phyloP scores from a whole-genome alignment of 345 rosid genomes.

The Murraya koenigii region DNA sequence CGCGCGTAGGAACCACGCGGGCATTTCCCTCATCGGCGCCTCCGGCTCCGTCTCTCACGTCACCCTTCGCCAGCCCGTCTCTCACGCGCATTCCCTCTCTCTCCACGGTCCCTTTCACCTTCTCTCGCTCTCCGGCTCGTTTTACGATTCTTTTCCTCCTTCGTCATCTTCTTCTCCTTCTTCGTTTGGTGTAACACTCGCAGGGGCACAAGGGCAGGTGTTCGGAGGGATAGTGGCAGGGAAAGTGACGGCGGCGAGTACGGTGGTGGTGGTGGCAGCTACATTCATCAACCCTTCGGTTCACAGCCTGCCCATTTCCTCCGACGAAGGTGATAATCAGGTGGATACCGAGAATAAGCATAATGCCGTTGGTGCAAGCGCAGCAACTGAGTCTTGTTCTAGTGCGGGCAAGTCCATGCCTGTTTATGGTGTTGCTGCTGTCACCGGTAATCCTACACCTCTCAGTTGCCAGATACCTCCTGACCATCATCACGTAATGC shows the following conservation, averaged over 20 bases:
- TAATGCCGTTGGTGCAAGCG: not conserved
- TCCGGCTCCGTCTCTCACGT: constrained; percentile 43
- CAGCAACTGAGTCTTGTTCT: constrained; percentile 13
- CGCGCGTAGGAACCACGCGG: constrained; percentile 27
- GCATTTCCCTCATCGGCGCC: constrained; percentile 39
- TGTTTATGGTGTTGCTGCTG: constrained; percentile 16
- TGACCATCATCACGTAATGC: constrained; percentile 22
- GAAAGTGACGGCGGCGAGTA: constrained; percentile 35
- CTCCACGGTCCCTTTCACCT: constrained; percentile 45
- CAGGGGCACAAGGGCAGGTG: constrained; percentile 47
- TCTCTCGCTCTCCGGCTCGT: constrained; percentile 44
- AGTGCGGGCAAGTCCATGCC: constrained; percentile 18
- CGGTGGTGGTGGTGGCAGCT: constrained; percentile 40
- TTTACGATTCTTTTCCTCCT: constrained; percentile 11
- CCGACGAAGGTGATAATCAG: not conserved
- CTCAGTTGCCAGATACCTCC: constrained; percentile 24
- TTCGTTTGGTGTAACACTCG: constrained; percentile 44
- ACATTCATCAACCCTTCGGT: constrained; percentile 30
- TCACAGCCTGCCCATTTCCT: constrained; percentile 26
- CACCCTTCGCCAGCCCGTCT: constrained; percentile 40
- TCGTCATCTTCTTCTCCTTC: constrained; percentile 1
- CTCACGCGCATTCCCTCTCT: constrained; percentile 33
- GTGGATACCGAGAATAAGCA: constrained; percentile 13
- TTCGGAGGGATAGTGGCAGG: constrained; percentile 56
- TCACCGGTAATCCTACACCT: constrained; percentile 16